Base-by-base conservation (phyloP, 2,329 filamentous ascomycete species). In the Xylariaceae sp. region DNA sequence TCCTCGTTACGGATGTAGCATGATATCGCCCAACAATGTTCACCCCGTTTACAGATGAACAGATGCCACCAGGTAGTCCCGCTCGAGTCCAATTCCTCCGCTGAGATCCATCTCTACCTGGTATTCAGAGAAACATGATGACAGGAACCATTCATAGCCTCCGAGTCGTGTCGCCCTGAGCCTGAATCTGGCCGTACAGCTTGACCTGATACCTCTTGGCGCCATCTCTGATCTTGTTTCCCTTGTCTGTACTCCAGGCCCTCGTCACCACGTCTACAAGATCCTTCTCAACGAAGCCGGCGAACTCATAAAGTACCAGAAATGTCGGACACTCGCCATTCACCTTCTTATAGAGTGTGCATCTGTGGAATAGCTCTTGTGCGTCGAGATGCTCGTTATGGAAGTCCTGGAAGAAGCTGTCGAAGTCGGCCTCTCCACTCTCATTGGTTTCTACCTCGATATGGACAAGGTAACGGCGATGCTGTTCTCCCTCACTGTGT, bases 391-490 rank as follows among this genome's bases (percentile, higher is more conserved):
- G 30, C 8, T 58, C 55, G 13, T 58, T 18, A 4, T 58, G 52
- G 8, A 58, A 23, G n/a, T 51, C 42, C n/a, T 51, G 42, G 52
- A 53, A 60, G 57, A 57, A 62, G 4, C 17, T 13, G 18, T 60
- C 57, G 4, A 58, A 30, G 9, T 58, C 52, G 8, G 23, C 49
- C 7, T 62, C 53, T 8, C 47, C 39, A 4, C 52, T 42, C n/a
- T 53, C 55, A 15, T 15, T 42, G 7, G 57, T 53, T 44, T 62
- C 58, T 9, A 60, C 55, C 34, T 17, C 30, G n/a, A 55, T 30
- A 30, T 49, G 56, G n/a, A 42, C 7, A 8, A 60, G 35, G 9
- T 35, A 48, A 15, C 37, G 34, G 10, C 51, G 39, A 15, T 50
- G 51, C 39, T 53, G 18, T 23, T 42, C 5, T 30, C 42, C 47